A percentile compares a stretch with the other conserved stretches of the same genome.
Evolutionary conservation across 2,329 filamentous ascomycete genomes (phyloP).

Genomic region (Fusarium goolgardi): DNA sequence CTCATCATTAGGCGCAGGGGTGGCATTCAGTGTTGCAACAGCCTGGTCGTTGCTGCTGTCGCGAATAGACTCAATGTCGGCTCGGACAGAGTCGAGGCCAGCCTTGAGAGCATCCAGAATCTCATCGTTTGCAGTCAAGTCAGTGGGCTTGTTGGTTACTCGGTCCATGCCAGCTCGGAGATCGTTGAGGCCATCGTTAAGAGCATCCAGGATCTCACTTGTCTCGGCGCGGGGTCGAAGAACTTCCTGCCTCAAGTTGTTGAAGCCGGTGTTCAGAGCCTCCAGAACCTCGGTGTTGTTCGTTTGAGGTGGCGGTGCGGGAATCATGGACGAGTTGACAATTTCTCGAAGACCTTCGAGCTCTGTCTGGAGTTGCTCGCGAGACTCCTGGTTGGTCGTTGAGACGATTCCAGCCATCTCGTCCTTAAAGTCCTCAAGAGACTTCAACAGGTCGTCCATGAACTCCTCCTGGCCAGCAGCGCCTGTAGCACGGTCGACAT

Average conservation of each 20-base stretch:
- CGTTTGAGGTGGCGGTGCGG: conserved; percentile 57
- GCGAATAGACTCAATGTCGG: conserved; percentile 83
- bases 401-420: conserved; percentile 73
- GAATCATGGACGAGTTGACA: conserved; percentile 76
- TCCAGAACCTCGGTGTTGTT: conserved; percentile 76
- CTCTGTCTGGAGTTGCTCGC: conserved; percentile 80
- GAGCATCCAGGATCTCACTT: conserved; percentile 86
- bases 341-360: conserved; percentile 84
- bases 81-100: conserved; percentile 79
- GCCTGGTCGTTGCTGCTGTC: conserved; percentile 64
- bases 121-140: conserved; percentile 87
- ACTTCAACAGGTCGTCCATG: conserved; percentile 73
- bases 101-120: conserved; percentile 87
- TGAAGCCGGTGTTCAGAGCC: conserved; percentile 77
- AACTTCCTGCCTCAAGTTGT: conserved; percentile 79
- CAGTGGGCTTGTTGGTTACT: conserved; percentile 80
- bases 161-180: conserved; percentile 81
- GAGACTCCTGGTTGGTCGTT: conserved; percentile 59
- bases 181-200: conserved; percentile 87
- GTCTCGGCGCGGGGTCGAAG: conserved; percentile 76
- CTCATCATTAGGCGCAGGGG: conserved; percentile 79
- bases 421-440: conserved; percentile 73
- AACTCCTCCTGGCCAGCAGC: conserved; percentile 81
- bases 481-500: conserved; percentile 78
- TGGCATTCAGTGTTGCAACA: conserved; percentile 54